phyloP scores from a whole-genome alignment of 2,329 filamentous ascomycete species.

The Calonectria leucothoes region DNA sequence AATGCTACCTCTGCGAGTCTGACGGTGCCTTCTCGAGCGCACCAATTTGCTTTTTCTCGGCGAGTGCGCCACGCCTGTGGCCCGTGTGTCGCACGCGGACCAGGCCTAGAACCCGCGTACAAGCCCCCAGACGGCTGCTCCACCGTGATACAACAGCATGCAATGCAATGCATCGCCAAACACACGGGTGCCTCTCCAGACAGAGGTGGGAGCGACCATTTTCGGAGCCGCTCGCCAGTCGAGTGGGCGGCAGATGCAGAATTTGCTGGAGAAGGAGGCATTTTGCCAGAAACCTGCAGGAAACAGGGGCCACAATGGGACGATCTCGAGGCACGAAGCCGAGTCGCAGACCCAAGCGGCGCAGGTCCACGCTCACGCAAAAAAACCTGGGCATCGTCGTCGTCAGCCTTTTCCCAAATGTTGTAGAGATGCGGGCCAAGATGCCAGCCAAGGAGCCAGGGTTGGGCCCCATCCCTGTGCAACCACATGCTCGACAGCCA shows the following conservation, averaged over 20 bases:
- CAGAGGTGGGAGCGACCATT: background rate
- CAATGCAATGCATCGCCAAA: constrained; percentile 1
- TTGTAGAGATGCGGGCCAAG: constrained; percentile 9
- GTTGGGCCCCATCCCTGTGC: background rate
- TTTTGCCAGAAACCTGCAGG: background rate
- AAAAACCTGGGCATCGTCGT: constrained; percentile 23
- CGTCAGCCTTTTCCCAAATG: constrained; percentile 27
- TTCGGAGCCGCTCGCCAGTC: background rate
- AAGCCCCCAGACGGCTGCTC: background rate
- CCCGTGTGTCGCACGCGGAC: background rate
- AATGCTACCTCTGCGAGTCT: background rate
- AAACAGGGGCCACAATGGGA: background rate
- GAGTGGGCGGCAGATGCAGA: background rate
- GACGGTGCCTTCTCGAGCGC: background rate
- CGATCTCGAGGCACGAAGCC: background rate
- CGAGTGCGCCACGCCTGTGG: background rate
- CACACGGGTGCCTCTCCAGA: background rate
- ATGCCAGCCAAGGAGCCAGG: background rate
- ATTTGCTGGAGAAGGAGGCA: background rate
- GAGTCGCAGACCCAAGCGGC: constrained; percentile 10
- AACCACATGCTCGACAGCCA: background rate
- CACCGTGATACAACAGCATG: background rate
- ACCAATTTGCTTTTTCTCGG: constrained; percentile 2
- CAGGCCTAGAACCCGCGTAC: constrained; percentile 2
- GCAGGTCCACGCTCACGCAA: background rate